Percentiles rank a stretch among this genome's conserved stretches.
Evolutionary conservation across 495 filamentous ascomycete genomes (phyloP).

Genomic region (Chaetomidium leptoderma): DNA sequence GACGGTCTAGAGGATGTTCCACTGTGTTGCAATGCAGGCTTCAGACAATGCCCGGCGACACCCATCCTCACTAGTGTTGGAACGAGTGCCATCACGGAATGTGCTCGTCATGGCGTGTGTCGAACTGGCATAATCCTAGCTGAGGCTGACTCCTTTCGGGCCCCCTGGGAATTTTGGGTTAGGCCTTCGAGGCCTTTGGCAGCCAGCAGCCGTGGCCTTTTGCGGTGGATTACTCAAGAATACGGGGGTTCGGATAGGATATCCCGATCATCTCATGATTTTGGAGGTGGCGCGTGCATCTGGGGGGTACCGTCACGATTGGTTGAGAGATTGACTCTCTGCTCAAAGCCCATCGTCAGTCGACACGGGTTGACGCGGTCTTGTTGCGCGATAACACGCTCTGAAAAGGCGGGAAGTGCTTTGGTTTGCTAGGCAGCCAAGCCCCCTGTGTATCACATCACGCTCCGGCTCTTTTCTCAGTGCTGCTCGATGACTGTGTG

Average conservation of each 20-base stretch:
- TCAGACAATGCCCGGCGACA: neutral
- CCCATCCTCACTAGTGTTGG: neutral
- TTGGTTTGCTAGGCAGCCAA: constrained; percentile 10
- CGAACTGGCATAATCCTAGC: neutral
- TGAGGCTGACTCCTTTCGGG: neutral
- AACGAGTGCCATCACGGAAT: neutral
- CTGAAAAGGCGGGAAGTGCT: neutral
- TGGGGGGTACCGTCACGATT: neutral
- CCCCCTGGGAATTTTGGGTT: neutral
- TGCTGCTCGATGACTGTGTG: no score
- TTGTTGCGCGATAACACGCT: neutral
- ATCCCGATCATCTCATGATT: constrained; percentile 7
- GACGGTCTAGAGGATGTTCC: neutral
- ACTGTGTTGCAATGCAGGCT: neutral
- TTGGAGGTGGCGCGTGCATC: neutral
- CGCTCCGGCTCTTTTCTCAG: neutral
- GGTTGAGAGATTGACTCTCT: neutral
- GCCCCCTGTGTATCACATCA: constrained; percentile 2
- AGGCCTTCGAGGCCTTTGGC: neutral
- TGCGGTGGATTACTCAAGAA: neutral
- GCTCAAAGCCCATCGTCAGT: neutral
- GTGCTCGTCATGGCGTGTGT: neutral
- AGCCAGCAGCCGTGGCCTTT: neutral
- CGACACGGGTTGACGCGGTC: neutral
- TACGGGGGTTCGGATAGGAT: neutral